Evolutionary conservation across 345 rosid genomes (phyloP).

Genomic region (Eucalyptus erythrocorys): DNA sequence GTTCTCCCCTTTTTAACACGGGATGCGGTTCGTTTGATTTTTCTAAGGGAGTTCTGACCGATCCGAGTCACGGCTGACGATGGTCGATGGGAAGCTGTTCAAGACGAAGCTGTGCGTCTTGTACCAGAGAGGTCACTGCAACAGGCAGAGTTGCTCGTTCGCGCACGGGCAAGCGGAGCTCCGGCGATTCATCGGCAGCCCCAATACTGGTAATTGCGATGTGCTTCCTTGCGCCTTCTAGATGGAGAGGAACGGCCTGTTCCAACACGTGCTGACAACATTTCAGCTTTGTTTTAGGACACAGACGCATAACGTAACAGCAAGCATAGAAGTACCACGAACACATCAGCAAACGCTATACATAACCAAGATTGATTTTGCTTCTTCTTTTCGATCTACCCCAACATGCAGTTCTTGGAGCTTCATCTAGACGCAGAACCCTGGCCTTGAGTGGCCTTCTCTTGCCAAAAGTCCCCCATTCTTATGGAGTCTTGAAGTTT

Average conservation of each 20-base stretch:
- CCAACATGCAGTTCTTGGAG: not conserved
- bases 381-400: not conserved
- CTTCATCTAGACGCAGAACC: not conserved
- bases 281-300: not conserved
- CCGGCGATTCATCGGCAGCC: constrained; percentile 32
- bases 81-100: constrained; percentile 70
- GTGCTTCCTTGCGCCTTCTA: not conserved
- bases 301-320: not conserved
- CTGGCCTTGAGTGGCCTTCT: not conserved
- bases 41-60: not conserved
- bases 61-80: not conserved
- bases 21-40: not conserved
- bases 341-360: not conserved
- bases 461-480: not conserved
- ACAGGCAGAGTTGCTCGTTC: constrained; percentile 63
- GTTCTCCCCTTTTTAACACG: too few relatives aligned
- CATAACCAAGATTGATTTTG: not conserved
- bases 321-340: not conserved
- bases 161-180: constrained; percentile 95
- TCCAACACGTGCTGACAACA: not conserved
- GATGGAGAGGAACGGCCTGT: not conserved
- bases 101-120: constrained; percentile 66
- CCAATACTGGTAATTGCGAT: constrained; percentile 36
- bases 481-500: not conserved
- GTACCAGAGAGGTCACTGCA: constrained; percentile 59